Conservation (phyloP, 2,329 filamentous ascomycete genomes). For the Tricladium varicosporioides region DNA sequence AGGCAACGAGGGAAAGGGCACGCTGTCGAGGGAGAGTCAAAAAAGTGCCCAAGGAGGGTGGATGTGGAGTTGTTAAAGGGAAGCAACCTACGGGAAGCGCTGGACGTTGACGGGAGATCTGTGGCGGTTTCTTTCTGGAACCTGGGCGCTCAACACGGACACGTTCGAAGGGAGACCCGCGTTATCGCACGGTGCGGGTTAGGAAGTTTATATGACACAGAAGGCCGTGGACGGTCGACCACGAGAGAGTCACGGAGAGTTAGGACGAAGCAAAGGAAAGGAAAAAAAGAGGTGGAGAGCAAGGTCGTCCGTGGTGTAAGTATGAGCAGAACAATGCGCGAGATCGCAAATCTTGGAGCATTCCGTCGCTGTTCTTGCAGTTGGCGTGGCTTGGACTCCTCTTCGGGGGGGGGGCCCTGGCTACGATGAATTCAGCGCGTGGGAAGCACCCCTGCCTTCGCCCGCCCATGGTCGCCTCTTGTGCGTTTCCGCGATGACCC, state of each 20-base stretch:
- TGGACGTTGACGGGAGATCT: constrained; percentile 22
- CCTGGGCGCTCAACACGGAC: constrained; percentile 15
- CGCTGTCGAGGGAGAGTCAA: constrained; percentile 5
- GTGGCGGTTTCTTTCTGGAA: constrained; percentile 20
- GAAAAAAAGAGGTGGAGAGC: neutral
- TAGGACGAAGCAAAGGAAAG: neutral
- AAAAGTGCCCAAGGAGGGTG: constrained; percentile 3
- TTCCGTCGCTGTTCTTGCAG: constrained; percentile 5
- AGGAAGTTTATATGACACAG: constrained; percentile 7
- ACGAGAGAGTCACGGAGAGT: neutral
- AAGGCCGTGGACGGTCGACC: neutral
- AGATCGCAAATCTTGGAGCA: constrained; percentile 10
- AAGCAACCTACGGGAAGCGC: constrained; percentile 25
- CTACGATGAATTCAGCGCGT: neutral
- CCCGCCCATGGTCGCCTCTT: constrained; percentile 2
- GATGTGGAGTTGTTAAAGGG: constrained; percentile 10
- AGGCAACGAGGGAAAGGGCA: constrained; percentile 10
- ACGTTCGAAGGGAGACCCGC: constrained; percentile 10
- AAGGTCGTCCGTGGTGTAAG: neutral
- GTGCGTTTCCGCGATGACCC: neutral
- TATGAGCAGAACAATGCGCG: neutral
- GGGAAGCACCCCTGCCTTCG: neutral
- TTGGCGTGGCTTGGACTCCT: constrained; percentile 11
- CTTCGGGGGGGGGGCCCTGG: constrained; percentile 7
- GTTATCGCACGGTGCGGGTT: constrained; percentile 12